A percentile compares a stretch with the other conserved stretches of the same genome.
Conservation (phyloP, 1,139 yeast species). For the Suhomyces kunorum region DNA sequence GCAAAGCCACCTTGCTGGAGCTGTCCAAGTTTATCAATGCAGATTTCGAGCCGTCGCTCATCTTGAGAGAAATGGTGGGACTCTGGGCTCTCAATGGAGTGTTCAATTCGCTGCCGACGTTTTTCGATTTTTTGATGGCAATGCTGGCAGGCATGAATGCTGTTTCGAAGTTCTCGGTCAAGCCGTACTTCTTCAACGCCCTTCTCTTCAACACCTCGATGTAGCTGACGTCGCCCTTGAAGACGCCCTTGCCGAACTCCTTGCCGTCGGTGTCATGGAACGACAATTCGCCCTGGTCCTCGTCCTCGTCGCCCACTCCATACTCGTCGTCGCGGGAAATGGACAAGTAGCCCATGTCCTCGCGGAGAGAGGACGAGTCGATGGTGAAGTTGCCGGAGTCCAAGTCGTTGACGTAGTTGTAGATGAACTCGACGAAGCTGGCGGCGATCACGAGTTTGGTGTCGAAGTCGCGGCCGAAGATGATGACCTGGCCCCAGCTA, state of each 20-base stretch:
- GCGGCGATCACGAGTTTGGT: conserved; percentile 59
- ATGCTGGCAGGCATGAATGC: conserved; percentile 41
- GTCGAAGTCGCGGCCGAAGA: conserved; percentile 66
- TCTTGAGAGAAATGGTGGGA: conserved; percentile 12
- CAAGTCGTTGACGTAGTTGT: conserved; percentile 49
- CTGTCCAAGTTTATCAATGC: conserved; percentile 38
- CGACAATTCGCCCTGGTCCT: conserved; percentile 44
- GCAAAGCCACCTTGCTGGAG: conserved; percentile 35
- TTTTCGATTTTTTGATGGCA: conserved; percentile 16
- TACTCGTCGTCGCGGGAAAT: conserved; percentile 42
- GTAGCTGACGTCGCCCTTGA: conserved; percentile 44
- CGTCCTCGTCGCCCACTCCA: conserved; percentile 47
- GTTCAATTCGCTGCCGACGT: conserved; percentile 13
- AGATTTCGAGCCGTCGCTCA: conserved; percentile 16
- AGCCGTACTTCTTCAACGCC: conserved; percentile 47
- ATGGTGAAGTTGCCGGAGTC: conserved; percentile 55
- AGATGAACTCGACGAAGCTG: conserved; percentile 57
- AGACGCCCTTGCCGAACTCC: conserved; percentile 43
- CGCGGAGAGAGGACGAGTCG: conserved; percentile 34
- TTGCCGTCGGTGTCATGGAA: conserved; percentile 38
- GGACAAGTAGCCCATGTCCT: conserved; percentile 27
- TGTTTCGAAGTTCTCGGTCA: conserved; percentile 41
- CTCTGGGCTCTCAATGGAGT: conserved; percentile 19
- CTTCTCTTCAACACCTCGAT: conserved; percentile 55
- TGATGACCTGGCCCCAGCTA: conserved; percentile 60